Conservation (phyloP, 805 yeast species). For the Diddensiella santjacobensis region DNA sequence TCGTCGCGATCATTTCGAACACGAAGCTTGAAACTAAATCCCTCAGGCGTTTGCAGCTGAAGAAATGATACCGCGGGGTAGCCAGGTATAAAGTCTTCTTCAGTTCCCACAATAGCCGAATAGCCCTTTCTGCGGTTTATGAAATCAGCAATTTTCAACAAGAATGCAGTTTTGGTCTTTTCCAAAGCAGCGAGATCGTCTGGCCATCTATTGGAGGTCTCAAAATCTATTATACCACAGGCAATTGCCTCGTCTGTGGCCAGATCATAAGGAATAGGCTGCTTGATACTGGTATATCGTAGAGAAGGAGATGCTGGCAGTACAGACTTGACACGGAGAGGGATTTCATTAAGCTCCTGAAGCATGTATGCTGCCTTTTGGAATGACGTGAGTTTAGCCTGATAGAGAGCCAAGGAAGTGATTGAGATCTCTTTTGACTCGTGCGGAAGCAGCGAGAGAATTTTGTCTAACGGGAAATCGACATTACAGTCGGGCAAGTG, state of each 20-base stretch:
- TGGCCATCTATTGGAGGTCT: constrained; percentile 92
- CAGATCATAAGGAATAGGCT: constrained; percentile 76
- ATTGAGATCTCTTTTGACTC: constrained; percentile 51
- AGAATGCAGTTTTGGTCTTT: constrained; percentile 84
- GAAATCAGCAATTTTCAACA: constrained; percentile 60
- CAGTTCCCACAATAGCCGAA: constrained; percentile 59
- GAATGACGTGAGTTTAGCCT: constrained; percentile 40
- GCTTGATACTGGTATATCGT: constrained; percentile 69
- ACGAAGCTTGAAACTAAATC: constrained; percentile 77
- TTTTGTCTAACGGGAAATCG: constrained; percentile 6
- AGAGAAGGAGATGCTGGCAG: constrained; percentile 71
- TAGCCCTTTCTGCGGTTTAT: constrained; percentile 48
- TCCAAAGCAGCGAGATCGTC: constrained; percentile 83
- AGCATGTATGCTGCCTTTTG: constrained; percentile 49
- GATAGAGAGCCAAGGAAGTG: constrained; percentile 22
- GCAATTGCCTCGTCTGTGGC: constrained; percentile 46
- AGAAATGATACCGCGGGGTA: constrained; percentile 31
- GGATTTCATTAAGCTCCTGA: constrained; percentile 48
- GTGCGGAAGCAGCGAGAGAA: constrained; percentile 32
- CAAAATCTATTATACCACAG: constrained; percentile 81
- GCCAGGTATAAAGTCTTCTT: constrained; percentile 37
- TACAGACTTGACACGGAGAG: constrained; percentile 67
- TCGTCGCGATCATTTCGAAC: constrained; percentile 84
- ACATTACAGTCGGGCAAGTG: constrained; percentile 46
- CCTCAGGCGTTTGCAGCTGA: constrained; percentile 73